phyloP scores from a whole-genome alignment of 202 grass and related monocot species.

The Panicum hallii region DNA sequence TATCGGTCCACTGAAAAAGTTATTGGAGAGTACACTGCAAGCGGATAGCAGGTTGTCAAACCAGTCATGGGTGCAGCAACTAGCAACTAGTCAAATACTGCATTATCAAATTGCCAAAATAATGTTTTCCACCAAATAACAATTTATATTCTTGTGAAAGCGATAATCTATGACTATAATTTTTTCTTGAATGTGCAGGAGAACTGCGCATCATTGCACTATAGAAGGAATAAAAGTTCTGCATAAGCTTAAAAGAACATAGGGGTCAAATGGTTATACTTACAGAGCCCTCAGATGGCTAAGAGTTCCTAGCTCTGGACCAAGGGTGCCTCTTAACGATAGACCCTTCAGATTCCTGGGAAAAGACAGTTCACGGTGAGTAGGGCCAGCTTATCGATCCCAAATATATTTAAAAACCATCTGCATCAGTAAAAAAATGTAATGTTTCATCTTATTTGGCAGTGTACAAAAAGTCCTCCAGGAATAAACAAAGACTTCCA shows the following conservation, averaged over 20 bases:
- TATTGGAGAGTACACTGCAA: conserved; percentile 79
- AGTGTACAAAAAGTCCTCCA: neutral
- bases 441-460: conserved; percentile 19
- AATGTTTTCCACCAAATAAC: conserved; percentile 9
- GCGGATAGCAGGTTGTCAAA: conserved; percentile 27
- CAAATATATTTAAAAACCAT: conserved; percentile 15
- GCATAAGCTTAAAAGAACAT: neutral
- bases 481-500: neutral
- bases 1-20: conserved; percentile 78
- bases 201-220: neutral
- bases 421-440: conserved; percentile 11
- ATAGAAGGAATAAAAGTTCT: neutral
- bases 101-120: conserved; percentile 17
- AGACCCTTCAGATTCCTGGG: conserved; percentile 81
- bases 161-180: conserved; percentile 46
- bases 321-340: conserved; percentile 78
- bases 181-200: neutral
- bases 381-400: conserved; percentile 1
- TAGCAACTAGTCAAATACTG: neutral
- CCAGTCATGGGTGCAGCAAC: conserved; percentile 21
- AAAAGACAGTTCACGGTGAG: conserved; percentile 38
- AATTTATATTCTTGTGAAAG: conserved; percentile 36
- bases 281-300: conserved; percentile 88
- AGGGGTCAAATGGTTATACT: conserved; percentile 48
- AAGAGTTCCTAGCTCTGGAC: conserved; percentile 74